Evolutionary conservation across 345 rosid genomes (phyloP).

Genomic region (Clarkia xantiana): DNA sequence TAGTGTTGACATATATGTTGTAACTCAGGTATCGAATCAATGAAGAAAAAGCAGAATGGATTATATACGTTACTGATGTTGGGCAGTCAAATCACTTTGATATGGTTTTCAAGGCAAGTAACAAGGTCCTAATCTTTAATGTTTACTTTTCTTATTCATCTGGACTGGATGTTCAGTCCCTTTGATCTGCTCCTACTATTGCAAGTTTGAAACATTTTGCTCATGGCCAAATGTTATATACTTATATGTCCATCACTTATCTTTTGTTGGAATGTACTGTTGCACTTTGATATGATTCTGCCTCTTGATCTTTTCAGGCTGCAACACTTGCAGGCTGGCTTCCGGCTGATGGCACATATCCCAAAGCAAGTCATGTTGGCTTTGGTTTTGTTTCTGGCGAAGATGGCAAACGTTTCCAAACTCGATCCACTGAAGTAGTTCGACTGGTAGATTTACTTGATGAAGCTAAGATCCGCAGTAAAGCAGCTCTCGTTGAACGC

Average conservation of each 20-base stretch:
- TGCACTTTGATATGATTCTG: slow-evolving; percentile 1
- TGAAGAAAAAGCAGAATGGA: slow-evolving; percentile 94
- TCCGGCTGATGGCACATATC: slow-evolving; percentile 44
- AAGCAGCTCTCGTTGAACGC: slow-evolving; percentile 57
- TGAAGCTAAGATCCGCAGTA: slow-evolving; percentile 85
- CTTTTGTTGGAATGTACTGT: not conserved
- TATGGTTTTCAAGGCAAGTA: slow-evolving; percentile 76
- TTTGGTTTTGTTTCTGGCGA: slow-evolving; percentile 96
- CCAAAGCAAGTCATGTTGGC: slow-evolving; percentile 73
- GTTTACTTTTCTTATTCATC: slow-evolving; percentile 2
- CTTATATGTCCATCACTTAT: not conserved
- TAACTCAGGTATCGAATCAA: slow-evolving; percentile 71
- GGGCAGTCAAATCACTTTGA: slow-evolving; percentile 94
- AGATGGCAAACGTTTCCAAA: slow-evolving; percentile 84
- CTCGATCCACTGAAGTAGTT: slow-evolving; percentile 77
- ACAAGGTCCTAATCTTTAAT: not conserved
- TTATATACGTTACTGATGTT: slow-evolving; percentile 88
- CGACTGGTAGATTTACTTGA: slow-evolving; percentile 91
- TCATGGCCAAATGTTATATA: too few species aligned
- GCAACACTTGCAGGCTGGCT: slow-evolving; percentile 86
- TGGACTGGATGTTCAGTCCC: slow-evolving; percentile 2
- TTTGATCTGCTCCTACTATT: not conserved
- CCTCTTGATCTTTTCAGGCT: slow-evolving; percentile 39
- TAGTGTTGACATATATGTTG: not conserved
- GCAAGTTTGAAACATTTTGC: not conserved